Base-by-base conservation (phyloP, 2,329 filamentous ascomycete species). In the Trichoderma sp. region DNA sequence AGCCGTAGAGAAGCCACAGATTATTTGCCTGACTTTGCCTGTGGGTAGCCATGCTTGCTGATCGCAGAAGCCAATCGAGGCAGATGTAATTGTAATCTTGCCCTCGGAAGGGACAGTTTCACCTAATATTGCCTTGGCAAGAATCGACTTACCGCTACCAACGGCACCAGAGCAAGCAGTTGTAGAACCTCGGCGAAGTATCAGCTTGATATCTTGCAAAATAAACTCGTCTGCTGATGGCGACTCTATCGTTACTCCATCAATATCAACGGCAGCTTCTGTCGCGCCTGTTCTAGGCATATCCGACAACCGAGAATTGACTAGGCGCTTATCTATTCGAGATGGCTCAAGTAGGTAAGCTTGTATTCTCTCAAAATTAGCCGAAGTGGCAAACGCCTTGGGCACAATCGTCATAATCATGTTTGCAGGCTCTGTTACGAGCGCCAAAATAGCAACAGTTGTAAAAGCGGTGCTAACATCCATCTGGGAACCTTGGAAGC, bases 391-490 rank as follows among this genome's bases (percentile, higher is more conserved):
- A 0, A 81, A 71, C 0, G 72, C 75, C 5, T 75, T 73, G 0
- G 81, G 81, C 0, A 81, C 67, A 21, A 80, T 77, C 0, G 81
- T 81, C 80, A 82, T 81, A 21, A 83, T 72, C 79, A 82, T 82
- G 61, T 82, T 83, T 7, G 81, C 80, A 0, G 81, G 80, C 30
- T 82, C 78, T 1, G 79, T 83, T 0, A 82, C 75, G 71, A 83
- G 75, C 6, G 72, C 70, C 8, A 83, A 64, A n/a, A 81, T 73
- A 0, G 81, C 80, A 14, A 79, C 74, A 0, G 80, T 79, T 0
- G 81, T 81, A 64, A 83, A 83, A 0, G 81, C 80, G 0, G 79
- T 81, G 59, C 78, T 75, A 0, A 75, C 73, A 18, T 81, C 74
- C 5, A 83, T 69, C 1, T 46, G 13, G 0, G 39, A 66, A 4